phyloP scores from a whole-genome alignment of 495 filamentous ascomycete species.

The Penicillium crystallinum region DNA sequence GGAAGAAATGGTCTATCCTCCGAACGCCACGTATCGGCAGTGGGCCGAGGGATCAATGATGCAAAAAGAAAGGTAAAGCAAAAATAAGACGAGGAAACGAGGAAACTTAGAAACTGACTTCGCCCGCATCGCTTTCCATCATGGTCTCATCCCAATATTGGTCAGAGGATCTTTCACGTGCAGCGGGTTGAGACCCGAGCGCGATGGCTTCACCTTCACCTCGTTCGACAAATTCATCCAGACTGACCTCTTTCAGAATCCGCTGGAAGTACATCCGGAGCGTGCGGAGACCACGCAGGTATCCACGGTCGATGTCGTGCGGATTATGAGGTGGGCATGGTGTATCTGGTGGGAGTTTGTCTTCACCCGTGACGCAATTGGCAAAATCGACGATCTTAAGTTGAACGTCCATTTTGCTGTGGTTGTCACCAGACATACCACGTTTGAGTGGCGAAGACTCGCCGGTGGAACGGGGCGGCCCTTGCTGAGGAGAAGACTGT shows the following conservation, averaged over 20 bases:
- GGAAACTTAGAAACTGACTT: slow-evolving; percentile 39
- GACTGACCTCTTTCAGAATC: slow-evolving; percentile 74
- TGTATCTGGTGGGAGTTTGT: slow-evolving; percentile 54
- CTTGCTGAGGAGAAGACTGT: slow-evolving; percentile 10
- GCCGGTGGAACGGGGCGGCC: slow-evolving; percentile 1
- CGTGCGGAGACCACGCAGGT: slow-evolving; percentile 76
- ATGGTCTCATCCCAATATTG: slow-evolving; percentile 42
- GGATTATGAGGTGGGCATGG: slow-evolving; percentile 79
- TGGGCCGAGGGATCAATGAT: slow-evolving; percentile 3
- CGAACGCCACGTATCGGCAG: slow-evolving; percentile 13
- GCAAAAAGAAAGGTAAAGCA: slow-evolving; percentile 1
- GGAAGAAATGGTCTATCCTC: slow-evolving; percentile 10
- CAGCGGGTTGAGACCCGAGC: slow-evolving; percentile 25
- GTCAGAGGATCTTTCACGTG: slow-evolving; percentile 26
- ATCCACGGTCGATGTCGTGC: slow-evolving; percentile 78
- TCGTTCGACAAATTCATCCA: slow-evolving; percentile 49
- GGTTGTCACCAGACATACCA: slow-evolving; percentile 36
- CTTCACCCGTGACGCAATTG: slow-evolving; percentile 89
- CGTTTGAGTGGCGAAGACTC: slow-evolving; percentile 19
- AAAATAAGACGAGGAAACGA: not conserved
- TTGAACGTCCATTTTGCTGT: slow-evolving; percentile 55
- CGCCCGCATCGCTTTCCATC: slow-evolving; percentile 41
- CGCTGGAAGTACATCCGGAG: slow-evolving; percentile 80
- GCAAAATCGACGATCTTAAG: slow-evolving; percentile 98
- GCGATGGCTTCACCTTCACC: slow-evolving; percentile 45